phyloP scores from a whole-genome alignment of 306 rosid genomes.

The Cucurbita moschata region DNA sequence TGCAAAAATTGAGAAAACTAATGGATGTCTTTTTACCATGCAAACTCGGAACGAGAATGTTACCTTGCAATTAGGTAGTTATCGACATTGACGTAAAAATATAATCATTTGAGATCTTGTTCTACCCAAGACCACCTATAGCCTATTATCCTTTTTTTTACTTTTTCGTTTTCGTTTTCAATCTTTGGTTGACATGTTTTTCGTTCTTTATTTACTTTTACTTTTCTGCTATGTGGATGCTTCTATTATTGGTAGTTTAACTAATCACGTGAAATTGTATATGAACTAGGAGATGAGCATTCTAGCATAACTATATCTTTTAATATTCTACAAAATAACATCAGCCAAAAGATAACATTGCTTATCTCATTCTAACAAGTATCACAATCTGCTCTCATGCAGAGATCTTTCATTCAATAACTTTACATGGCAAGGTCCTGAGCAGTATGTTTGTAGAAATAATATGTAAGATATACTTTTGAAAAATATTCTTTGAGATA shows the following conservation, averaged over 20 bases:
- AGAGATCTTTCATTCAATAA: slow-evolving; percentile 95
- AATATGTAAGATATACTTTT: slow-evolving; percentile 28
- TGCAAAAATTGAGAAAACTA: too few relatives aligned
- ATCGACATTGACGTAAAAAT: neutral
- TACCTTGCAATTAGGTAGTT: neutral
- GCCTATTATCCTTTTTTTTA: neutral
- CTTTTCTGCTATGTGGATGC: neutral
- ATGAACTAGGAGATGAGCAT: neutral
- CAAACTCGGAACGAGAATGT: neutral
- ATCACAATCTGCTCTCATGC: slow-evolving; percentile 12
- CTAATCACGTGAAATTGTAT: neutral
- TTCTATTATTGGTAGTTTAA: neutral
- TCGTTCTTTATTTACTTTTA: neutral
- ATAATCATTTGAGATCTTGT: neutral
- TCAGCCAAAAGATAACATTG: neutral
- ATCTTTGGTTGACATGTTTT: neutral
- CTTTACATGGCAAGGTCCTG: slow-evolving; percentile 56
- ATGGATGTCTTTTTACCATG: neutral
- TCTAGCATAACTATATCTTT: neutral
- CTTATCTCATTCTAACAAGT: neutral
- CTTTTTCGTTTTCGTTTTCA: neutral
- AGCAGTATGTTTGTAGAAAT: slow-evolving; percentile 34
- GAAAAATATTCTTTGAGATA: neutral
- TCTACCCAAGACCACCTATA: neutral
- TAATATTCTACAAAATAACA: neutral